These are phyloP conservation scores for Naganishia sp. DNA, from an alignment of 1,284 basidiomycete genomes.

Conservation along the genomic window DNA sequence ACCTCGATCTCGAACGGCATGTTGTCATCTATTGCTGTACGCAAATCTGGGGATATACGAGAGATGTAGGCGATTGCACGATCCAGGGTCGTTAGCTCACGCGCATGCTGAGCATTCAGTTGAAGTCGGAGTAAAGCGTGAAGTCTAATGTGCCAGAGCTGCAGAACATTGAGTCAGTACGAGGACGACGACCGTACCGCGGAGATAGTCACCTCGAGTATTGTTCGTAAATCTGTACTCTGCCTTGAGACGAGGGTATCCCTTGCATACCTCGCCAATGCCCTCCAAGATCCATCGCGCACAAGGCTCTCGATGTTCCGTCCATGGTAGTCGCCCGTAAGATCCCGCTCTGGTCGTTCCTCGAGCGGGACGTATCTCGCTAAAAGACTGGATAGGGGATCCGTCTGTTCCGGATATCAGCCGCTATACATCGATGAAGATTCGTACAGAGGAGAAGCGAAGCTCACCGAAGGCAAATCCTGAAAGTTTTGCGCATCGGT, in stretches of 20 bases:
- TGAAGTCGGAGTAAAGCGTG: constrained; percentile 25
- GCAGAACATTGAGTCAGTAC: background rate
- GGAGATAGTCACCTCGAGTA: constrained; percentile 22
- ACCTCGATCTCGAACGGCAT: constrained; percentile 29
- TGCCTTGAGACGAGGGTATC: constrained; percentile 14
- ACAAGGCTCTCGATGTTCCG: constrained; percentile 6
- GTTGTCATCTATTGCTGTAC: background rate
- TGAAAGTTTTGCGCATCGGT: constrained; percentile 18
- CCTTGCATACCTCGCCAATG: constrained; percentile 24
- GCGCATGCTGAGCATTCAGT: constrained; percentile 13
- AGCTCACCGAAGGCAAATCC: constrained; percentile 18
- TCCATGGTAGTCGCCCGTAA: constrained; percentile 5
- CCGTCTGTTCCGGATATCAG: background rate
- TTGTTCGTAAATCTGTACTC: background rate
- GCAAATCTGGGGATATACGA: background rate
- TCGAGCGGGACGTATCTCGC: constrained; percentile 14
- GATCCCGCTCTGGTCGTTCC: background rate
- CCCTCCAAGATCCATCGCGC: constrained; percentile 24
- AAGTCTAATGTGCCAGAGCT: constrained; percentile 30
- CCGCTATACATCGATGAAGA: background rate
- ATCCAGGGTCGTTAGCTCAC: constrained; percentile 24
- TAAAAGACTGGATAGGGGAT: constrained; percentile 13
- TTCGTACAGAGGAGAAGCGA: background rate
- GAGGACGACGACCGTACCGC: too few species aligned
- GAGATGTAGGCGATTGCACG: constrained; percentile 10